phyloP scores from a whole-genome alignment of 139 green algal species.

The Haematococcus lacustris region DNA sequence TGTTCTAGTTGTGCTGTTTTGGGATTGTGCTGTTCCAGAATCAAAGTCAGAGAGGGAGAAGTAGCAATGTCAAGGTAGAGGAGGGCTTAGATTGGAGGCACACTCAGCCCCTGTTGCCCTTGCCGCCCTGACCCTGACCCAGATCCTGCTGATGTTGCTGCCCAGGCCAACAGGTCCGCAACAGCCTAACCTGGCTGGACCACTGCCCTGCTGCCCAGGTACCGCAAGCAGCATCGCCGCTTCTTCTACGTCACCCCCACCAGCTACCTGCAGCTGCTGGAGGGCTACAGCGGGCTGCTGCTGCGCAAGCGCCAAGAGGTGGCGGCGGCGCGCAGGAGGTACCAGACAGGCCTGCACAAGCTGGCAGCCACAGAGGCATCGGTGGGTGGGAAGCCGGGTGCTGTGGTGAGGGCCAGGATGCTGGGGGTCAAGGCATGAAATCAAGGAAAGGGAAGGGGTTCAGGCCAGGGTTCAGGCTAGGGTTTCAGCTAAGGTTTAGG shows the following conservation, averaged over 20 bases:
- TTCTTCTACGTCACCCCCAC: slow-evolving; percentile 60
- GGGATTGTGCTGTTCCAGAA: too few species aligned
- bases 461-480: neutral
- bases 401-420: too few species aligned
- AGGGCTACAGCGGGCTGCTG: slow-evolving; percentile 53
- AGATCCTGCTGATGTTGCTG: too few species aligned
- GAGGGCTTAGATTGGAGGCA: too few species aligned
- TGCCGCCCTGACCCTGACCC: too few species aligned
- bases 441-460: too few species aligned
- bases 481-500: neutral
- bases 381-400: slow-evolving; percentile 43
- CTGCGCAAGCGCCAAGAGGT: slow-evolving; percentile 25
- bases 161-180: neutral
- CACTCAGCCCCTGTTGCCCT: too few species aligned
- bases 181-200: neutral
- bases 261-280: slow-evolving; percentile 46
- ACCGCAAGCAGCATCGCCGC: slow-evolving; percentile 16
- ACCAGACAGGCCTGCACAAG: slow-evolving; percentile 65
- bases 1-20: too few species aligned
- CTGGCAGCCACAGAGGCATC: slow-evolving; percentile 47
- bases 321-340: slow-evolving; percentile 15
- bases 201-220: neutral
- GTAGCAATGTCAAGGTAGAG: too few species aligned
- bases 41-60: too few species aligned
- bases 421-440: too few species aligned